Conservation (phyloP, 441 rosid species). For the Metrosideros polymorpha region DNA sequence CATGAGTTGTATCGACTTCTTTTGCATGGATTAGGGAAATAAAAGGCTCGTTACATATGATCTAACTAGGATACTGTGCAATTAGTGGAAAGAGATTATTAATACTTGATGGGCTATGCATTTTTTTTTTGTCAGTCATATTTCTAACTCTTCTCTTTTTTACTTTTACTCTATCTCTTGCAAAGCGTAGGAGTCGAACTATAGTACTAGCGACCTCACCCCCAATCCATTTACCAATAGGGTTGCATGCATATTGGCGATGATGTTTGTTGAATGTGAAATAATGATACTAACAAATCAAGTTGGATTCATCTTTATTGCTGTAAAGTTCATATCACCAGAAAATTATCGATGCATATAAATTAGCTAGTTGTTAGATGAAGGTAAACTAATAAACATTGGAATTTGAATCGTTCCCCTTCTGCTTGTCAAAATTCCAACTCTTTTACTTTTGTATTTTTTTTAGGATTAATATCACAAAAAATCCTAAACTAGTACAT, state of each 20-base stretch:
- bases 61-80: neutral
- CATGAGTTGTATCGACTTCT: accelerated
- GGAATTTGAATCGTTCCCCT: neutral
- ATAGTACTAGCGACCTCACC: too few species aligned
- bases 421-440: accelerated
- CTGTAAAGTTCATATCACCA: neutral
- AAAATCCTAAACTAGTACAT: accelerated
- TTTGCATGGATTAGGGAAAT: neutral
- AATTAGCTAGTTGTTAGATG: neutral
- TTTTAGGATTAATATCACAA: neutral
- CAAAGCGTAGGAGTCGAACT: too few species aligned
- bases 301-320: accelerated
- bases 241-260: too few species aligned
- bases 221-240: too few species aligned
- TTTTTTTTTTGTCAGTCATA: too few species aligned
- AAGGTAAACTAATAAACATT: neutral
- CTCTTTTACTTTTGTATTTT: neutral
- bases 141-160: too few species aligned
- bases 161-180: too few species aligned
- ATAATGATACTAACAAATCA: neutral
- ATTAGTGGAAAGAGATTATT: neutral
- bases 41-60: neutral
- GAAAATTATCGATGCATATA: neutral
- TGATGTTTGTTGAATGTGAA: neutral
- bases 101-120: accelerated